Conservation (phyloP, 2,329 filamentous ascomycete genomes). For the Ceratocystis eucalypticola region DNA sequence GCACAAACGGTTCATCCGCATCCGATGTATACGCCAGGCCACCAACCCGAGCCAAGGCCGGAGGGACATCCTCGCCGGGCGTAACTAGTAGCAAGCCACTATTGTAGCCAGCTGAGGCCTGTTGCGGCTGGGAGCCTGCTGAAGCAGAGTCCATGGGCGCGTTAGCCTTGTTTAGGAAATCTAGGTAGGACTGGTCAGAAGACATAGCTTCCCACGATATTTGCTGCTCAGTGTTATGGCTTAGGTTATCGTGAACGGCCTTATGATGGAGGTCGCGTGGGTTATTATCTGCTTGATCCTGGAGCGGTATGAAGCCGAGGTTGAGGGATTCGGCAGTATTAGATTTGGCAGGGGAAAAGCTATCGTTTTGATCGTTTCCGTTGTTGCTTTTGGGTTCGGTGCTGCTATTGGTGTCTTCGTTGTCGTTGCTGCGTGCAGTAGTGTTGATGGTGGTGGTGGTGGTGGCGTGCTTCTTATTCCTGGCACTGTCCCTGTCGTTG, state of each 20-base stretch:
- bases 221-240: slow-evolving; percentile 9
- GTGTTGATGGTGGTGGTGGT: background rate
- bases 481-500: background rate
- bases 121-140: slow-evolving; percentile 11
- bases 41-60: slow-evolving; percentile 38
- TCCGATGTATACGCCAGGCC: slow-evolving; percentile 62
- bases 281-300: background rate
- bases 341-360: background rate
- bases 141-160: slow-evolving; percentile 41
- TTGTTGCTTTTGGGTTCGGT: background rate
- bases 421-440: background rate
- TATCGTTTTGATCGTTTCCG: background rate
- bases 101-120: slow-evolving; percentile 17
- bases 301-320: slow-evolving; percentile 3
- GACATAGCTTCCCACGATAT: slow-evolving; percentile 37
- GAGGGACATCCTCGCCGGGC: slow-evolving; percentile 45
- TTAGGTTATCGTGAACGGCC: background rate
- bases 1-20: slow-evolving; percentile 72
- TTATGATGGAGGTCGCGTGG: background rate
- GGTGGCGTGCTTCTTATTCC: background rate
- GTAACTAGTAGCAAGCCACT: slow-evolving; percentile 40
- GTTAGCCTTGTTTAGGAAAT: slow-evolving; percentile 81
- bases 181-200: slow-evolving; percentile 68
- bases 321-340: background rate
- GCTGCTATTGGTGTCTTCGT: background rate